Conservation (phyloP, 164 flowering plant species). For the Vitis amurensis region DNA sequence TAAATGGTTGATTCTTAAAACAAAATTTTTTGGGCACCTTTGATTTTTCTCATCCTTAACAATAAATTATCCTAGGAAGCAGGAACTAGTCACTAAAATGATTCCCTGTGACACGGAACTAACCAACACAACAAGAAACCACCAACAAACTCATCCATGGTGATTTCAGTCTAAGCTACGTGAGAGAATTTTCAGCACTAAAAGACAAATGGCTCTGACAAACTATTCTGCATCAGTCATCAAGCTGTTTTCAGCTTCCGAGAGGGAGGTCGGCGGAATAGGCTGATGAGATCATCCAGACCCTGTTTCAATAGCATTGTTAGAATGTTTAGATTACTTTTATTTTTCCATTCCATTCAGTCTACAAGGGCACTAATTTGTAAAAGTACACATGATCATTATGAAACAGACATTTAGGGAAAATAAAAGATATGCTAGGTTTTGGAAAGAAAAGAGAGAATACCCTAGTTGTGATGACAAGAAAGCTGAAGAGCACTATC, state of each 20-base stretch:
- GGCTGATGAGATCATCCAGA: slow-evolving; percentile 90
- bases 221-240: slow-evolving; percentile 4
- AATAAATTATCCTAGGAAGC: slow-evolving; percentile 1
- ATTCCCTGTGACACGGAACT: not conserved
- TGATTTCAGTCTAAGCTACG: not conserved
- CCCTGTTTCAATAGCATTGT: slow-evolving; percentile 53
- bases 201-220: not conserved
- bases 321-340: not conserved
- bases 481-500: slow-evolving; percentile 83
- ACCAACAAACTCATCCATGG: not conserved
- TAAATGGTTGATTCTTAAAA: not conserved
- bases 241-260: slow-evolving; percentile 81
- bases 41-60: not conserved
- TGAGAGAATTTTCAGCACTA: not conserved
- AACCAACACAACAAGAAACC: slow-evolving; percentile 1
- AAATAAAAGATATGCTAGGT: not conserved
- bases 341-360: not conserved
- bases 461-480: slow-evolving; percentile 94
- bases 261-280: slow-evolving; percentile 88
- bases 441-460: slow-evolving; percentile 1
- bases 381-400: not conserved
- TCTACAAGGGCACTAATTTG: too few relatives aligned
- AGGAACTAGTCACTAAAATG: not conserved
- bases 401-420: not conserved
- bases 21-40: not conserved